Evolutionary conservation across 1,139 yeast genomes (phyloP), one percentile per base, ranked within the genome.

Genomic region (Spencermartinsiella ligniputridi): DNA sequence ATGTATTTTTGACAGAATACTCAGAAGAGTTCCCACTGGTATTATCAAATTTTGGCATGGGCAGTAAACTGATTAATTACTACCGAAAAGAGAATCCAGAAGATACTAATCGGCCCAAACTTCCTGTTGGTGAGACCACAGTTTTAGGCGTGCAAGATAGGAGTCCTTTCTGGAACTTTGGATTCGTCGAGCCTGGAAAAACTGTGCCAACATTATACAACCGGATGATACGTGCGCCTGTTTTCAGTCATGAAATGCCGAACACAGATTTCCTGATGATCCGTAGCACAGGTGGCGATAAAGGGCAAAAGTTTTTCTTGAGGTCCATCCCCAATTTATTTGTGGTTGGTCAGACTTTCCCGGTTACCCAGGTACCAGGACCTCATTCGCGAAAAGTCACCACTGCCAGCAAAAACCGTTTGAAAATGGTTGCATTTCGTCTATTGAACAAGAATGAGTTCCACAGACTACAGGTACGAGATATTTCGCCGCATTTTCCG

Each of bases 101-200:
- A 44, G 99, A 94, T 61, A 77, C 79, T 4, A 74, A 85, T 3
- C 78, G 98, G 51, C 98, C 98, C 0, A 90, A 90, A 57, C 74
- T 90, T 8, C 79, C 88, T 1, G 74, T 89, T 36, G 99, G 99
- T 42, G 99, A 94, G 63, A 92, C 98, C 0, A 95, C 87, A 65
- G 96, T 94, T 2, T 71, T 94, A 35, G 97, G 97, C 15, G 88
- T 87, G 1, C 96, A 89, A 60, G 99, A 94, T 64, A 76, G 95
- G 55, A 86, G 96, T 11, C 97, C 99, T 11, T 94, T 92, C 61
- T 94, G 98, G 98, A 92, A 90, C 62, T 94, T 89, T 70, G 99
- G 99, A 1, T 86, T 85, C 66, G 97, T 94, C 12, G 96, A 89
- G 41, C 87, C 90, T 2, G 99, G 98, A 2, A 88, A 84, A 55